Evolutionary conservation across 148 eudicot genomes (phyloP), one percentile per base, ranked within the genome.

Genomic region (Rhododendron griersonianum): DNA sequence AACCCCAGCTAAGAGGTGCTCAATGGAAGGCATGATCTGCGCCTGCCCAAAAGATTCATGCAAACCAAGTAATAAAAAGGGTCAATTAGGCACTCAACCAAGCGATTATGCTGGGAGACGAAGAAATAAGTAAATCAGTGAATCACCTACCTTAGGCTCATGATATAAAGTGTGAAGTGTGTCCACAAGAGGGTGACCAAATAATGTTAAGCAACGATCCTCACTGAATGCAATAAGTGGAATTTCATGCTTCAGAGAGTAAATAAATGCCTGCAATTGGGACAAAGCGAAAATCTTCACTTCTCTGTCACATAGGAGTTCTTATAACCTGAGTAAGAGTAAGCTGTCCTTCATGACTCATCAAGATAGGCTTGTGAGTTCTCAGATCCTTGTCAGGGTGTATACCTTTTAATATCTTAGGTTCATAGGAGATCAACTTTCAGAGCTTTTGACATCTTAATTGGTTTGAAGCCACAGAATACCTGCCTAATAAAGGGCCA

Each of bases 221-320:
- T 92, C 91, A 81, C 94, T 90, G 87, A 93, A 96, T 28, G 98
- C 99, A 88, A 95, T 92, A 61, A 95, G 93, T 87, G 99, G 99
- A 84, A 95, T 75, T 86, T 91, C 88, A 85, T 92, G 89, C 91
- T 93, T 90, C 89, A 84, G 81, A 61, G 99, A 95, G 90, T 96
- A 96, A 33, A 88, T 79, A 86, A 93, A 93, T 83, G 91, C 99
- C 98, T 96, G 93, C 81, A 91, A 84, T n/a, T 39, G 1, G 86
- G 57, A 86, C 9, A 87, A 71, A 53, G 67, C 30, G 18, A 75
- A 79, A 11, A 81, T 16, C 16, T 39, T 55, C 55, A 73, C 63
- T 51, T 80, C 57, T 79, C 23, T 30, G 57, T n/a, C 23, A 47
- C 23, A 41, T 23, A 45, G 23, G 55, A 78, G 41, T 5, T 23